These are phyloP conservation scores for Glebionis coronaria DNA, from an alignment of 129 eudicot species.

Conservation along the genomic window DNA sequence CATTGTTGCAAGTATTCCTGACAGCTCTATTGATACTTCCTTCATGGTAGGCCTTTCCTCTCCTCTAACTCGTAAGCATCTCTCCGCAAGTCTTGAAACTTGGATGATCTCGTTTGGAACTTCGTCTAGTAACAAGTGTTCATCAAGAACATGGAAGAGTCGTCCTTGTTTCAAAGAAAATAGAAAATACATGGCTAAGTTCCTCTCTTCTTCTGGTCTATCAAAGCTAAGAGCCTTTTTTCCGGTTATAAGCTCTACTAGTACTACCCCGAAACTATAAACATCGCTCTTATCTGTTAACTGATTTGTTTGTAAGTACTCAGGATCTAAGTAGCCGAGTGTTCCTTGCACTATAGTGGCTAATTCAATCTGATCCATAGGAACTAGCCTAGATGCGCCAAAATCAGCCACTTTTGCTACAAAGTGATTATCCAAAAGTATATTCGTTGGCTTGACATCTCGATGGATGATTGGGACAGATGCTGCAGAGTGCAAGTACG, in stretches of 20 bases:
- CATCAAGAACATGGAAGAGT: constrained; percentile 24
- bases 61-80: constrained; percentile 27
- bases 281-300: constrained; percentile 49
- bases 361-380: constrained; percentile 31
- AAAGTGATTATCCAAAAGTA: constrained; percentile 39
- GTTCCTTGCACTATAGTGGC: constrained; percentile 52
- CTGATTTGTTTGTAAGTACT: constrained; percentile 43
- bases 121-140: constrained; percentile 10
- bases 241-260: constrained; percentile 41
- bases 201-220: constrained; percentile 40
- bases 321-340: constrained; percentile 48
- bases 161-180: constrained; percentile 19
- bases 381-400: constrained; percentile 48
- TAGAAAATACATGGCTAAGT: constrained; percentile 32
- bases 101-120: constrained; percentile 13
- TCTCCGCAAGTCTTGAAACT: constrained; percentile 23
- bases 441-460: constrained; percentile 43
- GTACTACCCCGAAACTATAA: constrained; percentile 46
- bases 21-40: constrained; percentile 32
- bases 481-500: constrained; percentile 48
- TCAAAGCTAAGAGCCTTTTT: constrained; percentile 34
- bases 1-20: constrained; percentile 17
- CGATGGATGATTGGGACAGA: constrained; percentile 46
- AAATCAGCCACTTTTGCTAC: constrained; percentile 58
- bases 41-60: constrained; percentile 40